Percentiles rank a stretch among this genome's conserved stretches.
These are phyloP conservation scores for Epichloe sibirici DNA, from an alignment of 2,329 filamentous ascomycete genomes.

Conservation along the genomic window DNA sequence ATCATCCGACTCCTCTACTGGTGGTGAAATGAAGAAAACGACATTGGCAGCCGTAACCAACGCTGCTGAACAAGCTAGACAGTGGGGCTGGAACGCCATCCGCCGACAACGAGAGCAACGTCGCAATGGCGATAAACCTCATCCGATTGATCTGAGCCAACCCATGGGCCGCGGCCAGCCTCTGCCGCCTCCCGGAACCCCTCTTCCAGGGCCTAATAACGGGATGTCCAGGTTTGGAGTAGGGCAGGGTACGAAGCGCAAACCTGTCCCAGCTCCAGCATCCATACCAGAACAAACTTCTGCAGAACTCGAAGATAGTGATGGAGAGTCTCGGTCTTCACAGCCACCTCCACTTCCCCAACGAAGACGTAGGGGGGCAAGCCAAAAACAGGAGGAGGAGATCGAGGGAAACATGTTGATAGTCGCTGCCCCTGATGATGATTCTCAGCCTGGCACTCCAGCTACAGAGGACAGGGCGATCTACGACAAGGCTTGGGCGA, in stretches of 20 bases:
- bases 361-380: conserved; percentile 25
- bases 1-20: conserved; percentile 24
- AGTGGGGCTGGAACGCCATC: conserved; percentile 47
- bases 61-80: conserved; percentile 41
- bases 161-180: conserved; percentile 77
- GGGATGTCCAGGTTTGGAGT: conserved; percentile 45
- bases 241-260: conserved; percentile 50
- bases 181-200: conserved; percentile 67
- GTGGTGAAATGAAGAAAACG: conserved; percentile 30
- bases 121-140: conserved; percentile 19
- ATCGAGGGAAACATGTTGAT: conserved; percentile 45
- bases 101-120: conserved; percentile 35
- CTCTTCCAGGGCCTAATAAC: conserved; percentile 55
- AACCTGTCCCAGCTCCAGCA: conserved; percentile 44
- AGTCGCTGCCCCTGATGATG: conserved; percentile 48
- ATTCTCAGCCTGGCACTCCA: conserved; percentile 47
- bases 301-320: conserved; percentile 14
- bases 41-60: conserved; percentile 43
- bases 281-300: conserved; percentile 15
- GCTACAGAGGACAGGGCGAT: conserved; percentile 21
- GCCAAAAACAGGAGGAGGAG: conserved; percentile 22
- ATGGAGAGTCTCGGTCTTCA: conserved; percentile 12
- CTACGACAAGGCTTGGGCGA: conserved; percentile 9
- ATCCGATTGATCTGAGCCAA: conserved; percentile 37
- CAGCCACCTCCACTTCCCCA: conserved; percentile 37